Evolutionary conservation across 208 protist genomes (phyloP).

Genomic region (Trypanosoma lewisi): DNA sequence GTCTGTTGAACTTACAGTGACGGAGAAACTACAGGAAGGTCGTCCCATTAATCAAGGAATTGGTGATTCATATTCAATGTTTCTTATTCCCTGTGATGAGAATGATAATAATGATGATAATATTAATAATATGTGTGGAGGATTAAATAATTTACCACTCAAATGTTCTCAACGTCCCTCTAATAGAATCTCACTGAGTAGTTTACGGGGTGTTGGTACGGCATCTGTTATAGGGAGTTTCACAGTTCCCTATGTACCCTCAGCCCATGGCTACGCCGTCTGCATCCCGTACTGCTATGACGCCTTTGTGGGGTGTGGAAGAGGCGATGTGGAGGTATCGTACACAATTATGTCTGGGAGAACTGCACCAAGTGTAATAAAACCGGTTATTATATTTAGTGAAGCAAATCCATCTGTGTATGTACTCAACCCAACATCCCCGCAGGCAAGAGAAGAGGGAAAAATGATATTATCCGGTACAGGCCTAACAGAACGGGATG

Average conservation of each 20-base stretch:
- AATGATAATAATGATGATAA: slow-evolving; percentile 17
- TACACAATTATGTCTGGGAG: slow-evolving; percentile 53
- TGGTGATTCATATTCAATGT: slow-evolving; percentile 47
- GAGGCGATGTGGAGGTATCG: slow-evolving; percentile 34
- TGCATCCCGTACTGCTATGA: slow-evolving; percentile 84
- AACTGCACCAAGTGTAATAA: slow-evolving; percentile 7
- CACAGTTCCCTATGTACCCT: slow-evolving; percentile 56
- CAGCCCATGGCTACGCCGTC: slow-evolving; percentile 51
- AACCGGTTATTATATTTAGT: slow-evolving; percentile 36
- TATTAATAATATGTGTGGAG: slow-evolving; percentile 45
- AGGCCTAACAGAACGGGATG: slow-evolving; percentile 41
- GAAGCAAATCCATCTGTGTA: slow-evolving; percentile 62
- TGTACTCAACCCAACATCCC: slow-evolving; percentile 43
- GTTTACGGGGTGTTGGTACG: slow-evolving; percentile 5
- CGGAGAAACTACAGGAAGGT: slow-evolving; percentile 26
- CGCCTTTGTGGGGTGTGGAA: slow-evolving; percentile 20
- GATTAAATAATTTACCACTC: slow-evolving; percentile 39
- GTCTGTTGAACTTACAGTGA: slow-evolving; percentile 47
- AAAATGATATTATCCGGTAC: slow-evolving; percentile 57
- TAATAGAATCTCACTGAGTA: slow-evolving; percentile 25
- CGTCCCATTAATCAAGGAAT: slow-evolving; percentile 64
- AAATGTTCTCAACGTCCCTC: slow-evolving; percentile 28
- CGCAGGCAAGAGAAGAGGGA: slow-evolving; percentile 70
- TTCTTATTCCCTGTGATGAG: slow-evolving; percentile 59
- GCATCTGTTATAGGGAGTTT: slow-evolving; percentile 34